Base-by-base conservation (phyloP, 2,329 filamentous ascomycete species). In the Talaromyces islandicus region DNA sequence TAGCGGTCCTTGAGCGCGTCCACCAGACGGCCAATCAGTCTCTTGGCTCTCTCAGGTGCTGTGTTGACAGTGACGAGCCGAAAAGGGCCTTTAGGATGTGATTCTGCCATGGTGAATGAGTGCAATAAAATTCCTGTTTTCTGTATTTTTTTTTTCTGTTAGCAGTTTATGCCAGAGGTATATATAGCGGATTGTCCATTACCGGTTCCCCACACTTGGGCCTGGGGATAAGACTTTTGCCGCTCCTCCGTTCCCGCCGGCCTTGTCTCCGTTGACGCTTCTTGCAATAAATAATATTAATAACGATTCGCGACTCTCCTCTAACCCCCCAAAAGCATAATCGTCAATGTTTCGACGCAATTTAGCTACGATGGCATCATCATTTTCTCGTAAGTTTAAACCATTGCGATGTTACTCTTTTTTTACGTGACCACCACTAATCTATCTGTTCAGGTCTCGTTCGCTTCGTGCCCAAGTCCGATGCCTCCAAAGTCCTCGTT, bases 31-130 rank as follows among this genome's bases (percentile, higher is more conserved):
- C 86, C 86, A 66, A 88, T 83, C 35, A 90, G 73, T 7, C 77
- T 74, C 73, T 85, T 83, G 35, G 87, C 87, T 59, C 86, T 79
- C 63, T 88, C 86, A 0, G 87, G 86, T 1, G 82, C 85, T 1
- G 82, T 88, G 74, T 89, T 89, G 64, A 89, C 85, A 1, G 85
- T 89, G 30, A 88, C 81, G 12, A 89, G 80, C 66, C 78, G 82
- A 74, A 81, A 89, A 3, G 85, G 85, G 19, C 84, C 84, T 64
- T 80, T 78, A 14, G 80, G 58, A 1, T 52, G 76, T 60, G 57
- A 32, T 54, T 63, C 63, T 41, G 52, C 29, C 60, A 61, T 61
- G 53, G 12, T 58, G 51, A 27, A 41, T 41, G 35, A 38, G 25
- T 54, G 51, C 60, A 64, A 60, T 59, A 65, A 62, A 62, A 60